A percentile compares a stretch with the other conserved stretches of the same genome.
Conservation (phyloP, 129 eudicot genomes). For the Solidago caesia region DNA sequence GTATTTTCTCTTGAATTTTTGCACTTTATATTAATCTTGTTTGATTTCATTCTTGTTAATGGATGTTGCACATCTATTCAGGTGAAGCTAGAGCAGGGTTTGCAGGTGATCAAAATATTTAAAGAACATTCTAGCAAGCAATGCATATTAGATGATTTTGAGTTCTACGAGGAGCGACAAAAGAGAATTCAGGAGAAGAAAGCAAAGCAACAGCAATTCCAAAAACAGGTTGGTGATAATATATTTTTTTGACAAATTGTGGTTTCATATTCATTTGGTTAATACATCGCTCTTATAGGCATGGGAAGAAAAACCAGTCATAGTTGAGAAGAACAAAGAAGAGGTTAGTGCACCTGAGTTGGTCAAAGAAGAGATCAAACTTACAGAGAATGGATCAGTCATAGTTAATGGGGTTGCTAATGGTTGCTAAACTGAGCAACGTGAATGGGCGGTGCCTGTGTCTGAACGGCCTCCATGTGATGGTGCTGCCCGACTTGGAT, state of each 20-base stretch:
- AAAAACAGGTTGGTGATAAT: too few species aligned
- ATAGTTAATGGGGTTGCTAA: constrained; percentile 26
- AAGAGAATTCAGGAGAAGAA: constrained; percentile 78
- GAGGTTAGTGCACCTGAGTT: background rate
- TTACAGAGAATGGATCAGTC: constrained; percentile 26
- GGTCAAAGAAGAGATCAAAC: constrained; percentile 27
- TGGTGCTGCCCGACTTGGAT: background rate
- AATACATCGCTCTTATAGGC: background rate
- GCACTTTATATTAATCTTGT: background rate
- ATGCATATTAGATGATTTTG: constrained; percentile 79
- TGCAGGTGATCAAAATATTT: constrained; percentile 66
- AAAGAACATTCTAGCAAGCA: constrained; percentile 69
- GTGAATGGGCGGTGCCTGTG: constrained; percentile 6
- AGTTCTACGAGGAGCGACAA: constrained; percentile 75
- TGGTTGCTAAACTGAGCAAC: constrained; percentile 31
- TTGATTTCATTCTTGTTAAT: background rate
- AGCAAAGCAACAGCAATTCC: constrained; percentile 12
- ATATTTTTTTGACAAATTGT: background rate
- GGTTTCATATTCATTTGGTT: background rate
- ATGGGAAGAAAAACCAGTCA: constrained; percentile 27
- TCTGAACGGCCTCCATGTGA: background rate
- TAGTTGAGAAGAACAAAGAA: constrained; percentile 46
- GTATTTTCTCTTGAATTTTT: constrained; percentile 20
- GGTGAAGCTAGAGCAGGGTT: constrained; percentile 79
- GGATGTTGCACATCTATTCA: constrained; percentile 8